Percentiles rank a stretch among this genome's conserved stretches.
Conservation (phyloP, 2,329 filamentous ascomycete genomes). For the Byssothecium circinans region DNA sequence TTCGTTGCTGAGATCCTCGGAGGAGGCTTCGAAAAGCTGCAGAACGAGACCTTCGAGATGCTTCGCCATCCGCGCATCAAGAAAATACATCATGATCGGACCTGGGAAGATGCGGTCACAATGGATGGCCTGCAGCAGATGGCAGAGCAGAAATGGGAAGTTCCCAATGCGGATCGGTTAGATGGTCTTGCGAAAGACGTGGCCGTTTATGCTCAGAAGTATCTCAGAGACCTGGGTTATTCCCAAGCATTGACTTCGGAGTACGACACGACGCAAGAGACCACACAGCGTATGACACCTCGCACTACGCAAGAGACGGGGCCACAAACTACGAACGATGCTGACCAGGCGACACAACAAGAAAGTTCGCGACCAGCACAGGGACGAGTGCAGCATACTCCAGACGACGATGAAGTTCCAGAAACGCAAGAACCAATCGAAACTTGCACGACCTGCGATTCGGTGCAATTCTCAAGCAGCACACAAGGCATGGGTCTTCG, state of each 20-base stretch:
- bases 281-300: conserved; percentile 20
- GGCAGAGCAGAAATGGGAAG: conserved; percentile 57
- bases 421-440: conserved; percentile 14
- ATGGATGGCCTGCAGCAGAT: conserved; percentile 71
- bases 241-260: conserved; percentile 21
- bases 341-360: not conserved
- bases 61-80: conserved; percentile 75
- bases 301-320: conserved; percentile 10
- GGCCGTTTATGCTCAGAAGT: conserved; percentile 26
- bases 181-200: conserved; percentile 37
- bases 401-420: not conserved
- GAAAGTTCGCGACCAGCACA: too few species aligned
- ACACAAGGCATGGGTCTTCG: conserved; percentile 24
- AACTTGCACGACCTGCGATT: conserved; percentile 11
- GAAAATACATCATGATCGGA: conserved; percentile 77
- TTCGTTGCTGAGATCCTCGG: conserved; percentile 80
- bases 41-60: conserved; percentile 70
- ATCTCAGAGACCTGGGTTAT: conserved; percentile 13
- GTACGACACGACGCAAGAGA: conserved; percentile 27
- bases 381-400: not conserved
- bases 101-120: conserved; percentile 67
- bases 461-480: conserved; percentile 21
- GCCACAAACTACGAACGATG: conserved; percentile 9
- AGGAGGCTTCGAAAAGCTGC: conserved; percentile 74
- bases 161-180: conserved; percentile 27